Conservation (phyloP, 78 protist species). For the Bigelowiella natans region DNA sequence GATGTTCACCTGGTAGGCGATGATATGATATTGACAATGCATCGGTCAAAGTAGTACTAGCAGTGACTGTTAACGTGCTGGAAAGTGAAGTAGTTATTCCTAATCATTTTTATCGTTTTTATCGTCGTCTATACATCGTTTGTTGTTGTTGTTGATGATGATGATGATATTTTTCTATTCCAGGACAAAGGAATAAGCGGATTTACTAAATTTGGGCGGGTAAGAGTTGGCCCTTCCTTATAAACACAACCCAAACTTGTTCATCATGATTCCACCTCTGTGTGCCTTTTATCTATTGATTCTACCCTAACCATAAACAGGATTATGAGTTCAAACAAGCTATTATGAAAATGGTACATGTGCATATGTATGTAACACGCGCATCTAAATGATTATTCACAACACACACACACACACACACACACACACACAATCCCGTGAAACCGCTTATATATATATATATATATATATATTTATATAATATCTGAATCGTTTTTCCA, state of each 20-base stretch:
- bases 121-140: neutral
- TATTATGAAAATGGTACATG: neutral
- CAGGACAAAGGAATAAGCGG: neutral
- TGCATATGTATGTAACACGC: neutral
- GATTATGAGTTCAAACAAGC: neutral
- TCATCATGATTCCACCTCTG: no score
- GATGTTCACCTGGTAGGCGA: neutral
- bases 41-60: no score
- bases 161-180: neutral
- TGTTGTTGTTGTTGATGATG: neutral
- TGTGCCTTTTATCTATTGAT: neutral
- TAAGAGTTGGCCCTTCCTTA: neutral
- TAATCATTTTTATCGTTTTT: neutral
- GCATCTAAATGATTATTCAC: neutral
- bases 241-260: no score
- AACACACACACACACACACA: neutral
- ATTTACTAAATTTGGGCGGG: neutral
- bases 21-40: no score
- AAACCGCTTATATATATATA: neutral
- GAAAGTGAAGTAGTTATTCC: no score
- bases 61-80: no score
- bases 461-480: neutral
- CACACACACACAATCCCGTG: neutral
- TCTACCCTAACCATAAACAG: neutral
- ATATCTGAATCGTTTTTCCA: no score